Base-by-base conservation (phyloP, 148 eudicot species). In the Dianthus caryophyllus region DNA sequence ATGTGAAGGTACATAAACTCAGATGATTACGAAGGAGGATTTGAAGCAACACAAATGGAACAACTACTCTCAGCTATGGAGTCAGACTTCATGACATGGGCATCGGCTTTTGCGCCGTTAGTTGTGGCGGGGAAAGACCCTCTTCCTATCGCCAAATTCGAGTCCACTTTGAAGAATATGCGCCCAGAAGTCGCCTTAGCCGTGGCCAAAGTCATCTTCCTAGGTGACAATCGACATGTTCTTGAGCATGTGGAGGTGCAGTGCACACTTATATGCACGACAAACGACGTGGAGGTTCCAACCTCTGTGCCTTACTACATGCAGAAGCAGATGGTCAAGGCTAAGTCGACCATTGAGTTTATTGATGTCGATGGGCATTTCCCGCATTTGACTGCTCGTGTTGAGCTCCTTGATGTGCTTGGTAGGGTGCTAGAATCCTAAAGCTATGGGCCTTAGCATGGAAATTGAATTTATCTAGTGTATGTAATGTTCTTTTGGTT, bases 11-110 rank as follows among this genome's bases (percentile, higher is more conserved):
- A 81, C 83, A 41, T 88, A 39, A 91, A 86, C 69, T 54, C 78
- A 9, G 90, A 88, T 41, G 96, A 77, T 64, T 94, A 94, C 61
- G 90, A 90, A 82, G 99, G 99, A 17, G 99, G 99, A 17, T 88
- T 94, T 56, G 86, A 84, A 10, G 50, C 31, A 20, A 21, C 82
- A 48, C 81, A 83, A 16, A 36, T 94, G 0, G 90, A 94, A 38
- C 80, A 88, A 61, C 55, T 94, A 17, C 68, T 94, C 2, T 31
- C 80, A 47, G 78, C 70, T 43, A 86, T 94, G 22, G 89, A 88
- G 43, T 39, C 77, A 20, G 78, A 86, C 64, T 88, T 79, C 66
- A 46, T 76, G 2, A 20, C 22, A 0, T 94, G 99, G 99, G 84
- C 84, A 20, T 68, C 93, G 31, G 62, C 64, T 58, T 90, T 90